Evolutionary conservation across 78 protist genomes (phyloP), one percentile per base, ranked within the genome.

Genomic region (Dictyostelium purpureum): DNA sequence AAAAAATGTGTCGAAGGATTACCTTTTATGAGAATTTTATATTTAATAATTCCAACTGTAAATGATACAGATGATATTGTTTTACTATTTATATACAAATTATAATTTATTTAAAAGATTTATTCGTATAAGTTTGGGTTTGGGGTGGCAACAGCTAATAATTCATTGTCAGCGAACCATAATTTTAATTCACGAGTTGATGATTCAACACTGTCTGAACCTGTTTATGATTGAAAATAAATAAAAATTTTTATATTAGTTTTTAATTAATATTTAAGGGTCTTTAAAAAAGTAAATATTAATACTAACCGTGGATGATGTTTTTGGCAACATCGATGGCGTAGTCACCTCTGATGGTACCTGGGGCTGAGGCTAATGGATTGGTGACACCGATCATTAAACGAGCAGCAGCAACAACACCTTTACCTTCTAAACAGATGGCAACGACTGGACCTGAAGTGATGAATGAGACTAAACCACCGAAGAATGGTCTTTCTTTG

Each of bases 361-460:
- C 97, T 71, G 97, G 96, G 38, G 73, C 93, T 10, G 87, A 33
- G 73, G 56, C 78, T 16, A 26, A 26, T 67, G 96, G 96, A 75
- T 94, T 87, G 87, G 97, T 92, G 26, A 87, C 85, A 75, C 98
- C 98, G 33, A 96, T 40, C 61, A 96, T n/a, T 31, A 61, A 35
- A 54, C 98, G 87, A 7, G 76, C 96, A 19, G 77, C 56, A 12
- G 45, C 61, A 66, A 95, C 83, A 66, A 90, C 96, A 79, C 94
- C 96, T 78, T 87, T 61, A 47, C 98, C 98, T 79, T 96, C 97
- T 96, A 90, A 94, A 57, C 88, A 96, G 95, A 96, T 59, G 52
- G 98, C 97, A 35, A 96, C 97, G 63, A 98, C 97, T 21, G 97
- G 96, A 74, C 98, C 98, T 24, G 95, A 89, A 74, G 98, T 66